Evolutionary conservation across 371 early-diverging fungal genomes (phyloP), one percentile per base, ranked within the genome.

Genomic region (Mortierella polycephala): DNA sequence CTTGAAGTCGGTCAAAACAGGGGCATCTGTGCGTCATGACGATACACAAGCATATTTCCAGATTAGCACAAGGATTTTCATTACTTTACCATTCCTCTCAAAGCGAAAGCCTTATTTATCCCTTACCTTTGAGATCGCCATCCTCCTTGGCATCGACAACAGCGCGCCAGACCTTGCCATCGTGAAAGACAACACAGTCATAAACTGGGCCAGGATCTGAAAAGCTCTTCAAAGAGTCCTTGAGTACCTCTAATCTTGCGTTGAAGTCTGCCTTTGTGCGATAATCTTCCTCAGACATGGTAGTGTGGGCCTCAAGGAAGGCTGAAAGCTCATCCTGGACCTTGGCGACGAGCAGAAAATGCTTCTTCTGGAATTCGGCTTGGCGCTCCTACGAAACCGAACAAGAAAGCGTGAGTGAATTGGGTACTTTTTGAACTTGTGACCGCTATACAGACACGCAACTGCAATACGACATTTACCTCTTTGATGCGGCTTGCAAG

Each of bases 131-230:
- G 53, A 98, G 84, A 64, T 98, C 96, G 10, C 96, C 96, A 44
- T 89, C 74, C 64, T 91, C 93, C 60, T 85, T 83, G 11, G 91
- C 85, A 75, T 97, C 97, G 57, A 97, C 77, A 0, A 89, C 95
- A 9, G 94, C 97, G 20, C 93, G 86, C 94, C 95, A 97, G 67
- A 93, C 89, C 16, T 83, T 83, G 53, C 97, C 97, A 77, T 97
- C 98, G 81, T 92, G 86, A 82, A 93, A 97, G 21, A 92, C 88
- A 30, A 97, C 93, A 70, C 93, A 91, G 83, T 98, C 98, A 45
- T 91, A 82, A 51, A 92, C 75, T 20, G 89, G 84, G 18, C 96
- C 98, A 1, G 88, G 91, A 74, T 96, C 96, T 5, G 91, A 87
- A 72, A 90, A 95, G 45, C 75, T 79, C 46, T 89, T 87, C 72